A percentile compares a stretch with the other conserved stretches of the same genome.
phyloP scores from a whole-genome alignment of 192 early-diverging fungal species.

The Coemansia sp. region DNA sequence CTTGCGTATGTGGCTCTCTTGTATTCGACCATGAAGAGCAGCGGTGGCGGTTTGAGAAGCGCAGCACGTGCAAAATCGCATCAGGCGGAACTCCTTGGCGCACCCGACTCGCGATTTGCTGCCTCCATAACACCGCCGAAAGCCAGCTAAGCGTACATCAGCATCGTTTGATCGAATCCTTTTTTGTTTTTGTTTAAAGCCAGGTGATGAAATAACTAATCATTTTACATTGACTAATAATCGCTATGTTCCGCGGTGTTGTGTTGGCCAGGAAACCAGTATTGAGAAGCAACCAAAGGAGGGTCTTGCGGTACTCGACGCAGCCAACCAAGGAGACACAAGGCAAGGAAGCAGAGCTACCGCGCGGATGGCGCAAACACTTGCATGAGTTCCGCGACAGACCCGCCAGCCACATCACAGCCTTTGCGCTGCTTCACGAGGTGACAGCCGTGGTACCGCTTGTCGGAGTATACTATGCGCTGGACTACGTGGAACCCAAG shows the following conservation, averaged over 20 bases:
- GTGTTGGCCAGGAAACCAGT: not conserved
- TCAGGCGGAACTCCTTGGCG: constrained; percentile 14
- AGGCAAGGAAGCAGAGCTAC: not conserved
- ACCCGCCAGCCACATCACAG: constrained; percentile 67
- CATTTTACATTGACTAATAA: not conserved
- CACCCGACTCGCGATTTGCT: too few species aligned
- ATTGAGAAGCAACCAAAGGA: not conserved
- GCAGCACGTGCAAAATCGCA: not conserved
- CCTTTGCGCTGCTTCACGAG: constrained; percentile 87
- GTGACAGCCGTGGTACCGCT: constrained; percentile 84
- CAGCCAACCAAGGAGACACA: not conserved
- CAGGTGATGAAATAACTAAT: too few species aligned
- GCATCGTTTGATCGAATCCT: too few species aligned
- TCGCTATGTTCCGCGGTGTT: not conserved
- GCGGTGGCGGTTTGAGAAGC: constrained; percentile 10
- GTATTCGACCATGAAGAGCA: constrained; percentile 18
- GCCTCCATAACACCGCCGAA: too few species aligned
- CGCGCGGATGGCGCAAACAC: constrained; percentile 22
- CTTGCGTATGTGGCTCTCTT: constrained; percentile 35
- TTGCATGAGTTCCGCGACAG: constrained; percentile 62
- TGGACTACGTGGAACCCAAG: constrained; percentile 58
- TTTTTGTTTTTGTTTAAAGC: too few species aligned
- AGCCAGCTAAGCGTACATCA: too few species aligned
- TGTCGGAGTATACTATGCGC: constrained; percentile 69
- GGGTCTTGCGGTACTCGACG: not conserved